These are phyloP conservation scores for Cryoendolithus antarcticus DNA, from an alignment of 2,329 filamentous ascomycete genomes.

Conservation along the genomic window DNA sequence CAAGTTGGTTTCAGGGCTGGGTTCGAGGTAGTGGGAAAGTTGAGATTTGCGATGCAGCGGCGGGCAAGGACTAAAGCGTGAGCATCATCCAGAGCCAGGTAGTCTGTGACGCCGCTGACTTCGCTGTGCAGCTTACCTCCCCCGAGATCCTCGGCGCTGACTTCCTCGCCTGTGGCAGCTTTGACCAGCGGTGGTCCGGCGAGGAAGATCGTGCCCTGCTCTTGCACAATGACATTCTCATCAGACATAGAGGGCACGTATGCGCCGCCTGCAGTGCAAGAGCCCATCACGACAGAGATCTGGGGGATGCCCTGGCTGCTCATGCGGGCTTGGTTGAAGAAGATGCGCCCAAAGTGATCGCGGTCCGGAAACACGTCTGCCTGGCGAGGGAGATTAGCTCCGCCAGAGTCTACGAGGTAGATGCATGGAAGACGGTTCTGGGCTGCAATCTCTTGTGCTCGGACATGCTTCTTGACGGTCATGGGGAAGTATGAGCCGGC, in stretches of 20 bases:
- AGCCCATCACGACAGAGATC: constrained; percentile 91
- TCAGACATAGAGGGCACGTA: constrained; percentile 97
- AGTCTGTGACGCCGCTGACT: constrained; percentile 87
- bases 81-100: constrained; percentile 85
- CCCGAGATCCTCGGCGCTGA: constrained; percentile 80
- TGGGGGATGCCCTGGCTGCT: constrained; percentile 80
- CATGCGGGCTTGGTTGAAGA: constrained; percentile 96
- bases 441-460: constrained; percentile 79
- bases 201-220: constrained; percentile 95
- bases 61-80: constrained; percentile 80
- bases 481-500: constrained; percentile 95
- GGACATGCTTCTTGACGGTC: constrained; percentile 92
- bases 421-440: constrained; percentile 81
- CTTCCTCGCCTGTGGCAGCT: constrained; percentile 85
- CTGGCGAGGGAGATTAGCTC: constrained; percentile 89
- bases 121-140: constrained; percentile 83
- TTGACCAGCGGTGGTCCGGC: constrained; percentile 90
- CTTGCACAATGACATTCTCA: constrained; percentile 90
- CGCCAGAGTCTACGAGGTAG: constrained; percentile 91
- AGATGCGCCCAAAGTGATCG: constrained; percentile 93
- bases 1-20: constrained; percentile 33
- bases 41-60: constrained; percentile 75
- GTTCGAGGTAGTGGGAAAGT: constrained; percentile 53
- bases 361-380: constrained; percentile 90
- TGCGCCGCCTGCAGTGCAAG: constrained; percentile 88